These are phyloP conservation scores for Trichosporon sp. DNA, from an alignment of 1,284 basidiomycete genomes.

Conservation along the genomic window DNA sequence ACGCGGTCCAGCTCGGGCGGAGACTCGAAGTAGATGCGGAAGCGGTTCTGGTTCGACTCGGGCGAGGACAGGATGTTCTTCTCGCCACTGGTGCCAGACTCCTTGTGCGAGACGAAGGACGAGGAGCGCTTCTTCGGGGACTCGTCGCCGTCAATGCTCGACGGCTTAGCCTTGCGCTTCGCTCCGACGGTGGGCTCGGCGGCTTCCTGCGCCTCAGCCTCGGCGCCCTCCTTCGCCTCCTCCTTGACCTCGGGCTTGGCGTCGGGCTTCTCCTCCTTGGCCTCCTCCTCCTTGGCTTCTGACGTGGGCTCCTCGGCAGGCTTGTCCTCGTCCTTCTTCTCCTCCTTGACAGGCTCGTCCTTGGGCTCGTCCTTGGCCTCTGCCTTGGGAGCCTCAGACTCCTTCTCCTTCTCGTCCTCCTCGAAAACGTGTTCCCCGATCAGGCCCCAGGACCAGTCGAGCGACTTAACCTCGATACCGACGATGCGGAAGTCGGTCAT, in stretches of 20 bases:
- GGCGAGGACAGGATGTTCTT: slow-evolving; percentile 29
- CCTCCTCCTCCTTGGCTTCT: slow-evolving; percentile 54
- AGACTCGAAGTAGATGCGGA: slow-evolving; percentile 58
- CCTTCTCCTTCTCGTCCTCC: slow-evolving; percentile 33
- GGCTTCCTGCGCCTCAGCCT: slow-evolving; percentile 23
- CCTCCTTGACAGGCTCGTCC: slow-evolving; percentile 28
- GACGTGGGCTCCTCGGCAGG: not conserved
- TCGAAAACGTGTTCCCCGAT: slow-evolving; percentile 39
- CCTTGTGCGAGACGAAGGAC: slow-evolving; percentile 51
- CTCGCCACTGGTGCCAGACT: slow-evolving; percentile 36
- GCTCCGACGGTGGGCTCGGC: slow-evolving; percentile 40
- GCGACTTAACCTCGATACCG: slow-evolving; percentile 70
- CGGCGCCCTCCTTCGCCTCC: slow-evolving; percentile 29
- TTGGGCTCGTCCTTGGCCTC: slow-evolving; percentile 26
- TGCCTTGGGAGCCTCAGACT: slow-evolving; percentile 28
- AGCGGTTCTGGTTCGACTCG: slow-evolving; percentile 54
- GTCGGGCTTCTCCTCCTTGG: slow-evolving; percentile 31
- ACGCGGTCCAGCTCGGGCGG: slow-evolving; percentile 55
- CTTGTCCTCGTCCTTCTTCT: slow-evolving; percentile 26
- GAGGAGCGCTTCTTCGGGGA: slow-evolving; percentile 50
- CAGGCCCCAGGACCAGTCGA: slow-evolving; percentile 58
- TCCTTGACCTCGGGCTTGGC: slow-evolving; percentile 31
- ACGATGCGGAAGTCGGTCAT: slow-evolving; percentile 95
- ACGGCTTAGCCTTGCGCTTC: slow-evolving; percentile 55
- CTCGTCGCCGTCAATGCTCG: slow-evolving; percentile 51